A percentile compares a stretch with the other conserved stretches of the same genome.
phyloP scores from a whole-genome alignment of 257 asterid genomes.

The Primulina huaijiensis region DNA sequence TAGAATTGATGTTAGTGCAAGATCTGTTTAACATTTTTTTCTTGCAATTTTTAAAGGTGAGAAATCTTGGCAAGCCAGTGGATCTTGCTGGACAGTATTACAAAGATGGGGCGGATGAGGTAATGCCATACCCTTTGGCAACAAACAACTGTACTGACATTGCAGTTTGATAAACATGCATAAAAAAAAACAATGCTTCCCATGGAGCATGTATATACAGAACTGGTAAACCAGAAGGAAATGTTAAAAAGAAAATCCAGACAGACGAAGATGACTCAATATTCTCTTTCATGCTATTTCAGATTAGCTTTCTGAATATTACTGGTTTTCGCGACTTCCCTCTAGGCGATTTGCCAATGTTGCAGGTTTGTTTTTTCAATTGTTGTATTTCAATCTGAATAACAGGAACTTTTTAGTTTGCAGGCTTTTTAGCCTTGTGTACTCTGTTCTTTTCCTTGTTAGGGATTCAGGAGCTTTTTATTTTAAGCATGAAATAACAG shows the following conservation, averaged over 20 bases:
- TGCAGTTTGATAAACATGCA: conserved; percentile 15
- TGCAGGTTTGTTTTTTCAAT: conserved; percentile 57
- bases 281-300: conserved; percentile 26
- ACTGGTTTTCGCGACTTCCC: conserved; percentile 98
- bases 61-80: conserved; percentile 98
- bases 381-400: neutral
- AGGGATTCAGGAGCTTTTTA: neutral
- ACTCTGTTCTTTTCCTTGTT: neutral
- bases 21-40: conserved; percentile 11
- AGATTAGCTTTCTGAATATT: conserved; percentile 91
- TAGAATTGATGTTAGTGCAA: conserved; percentile 1
- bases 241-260: neutral
- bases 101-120: conserved; percentile 98
- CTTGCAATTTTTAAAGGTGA: conserved; percentile 57
- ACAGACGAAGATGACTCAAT: neutral
- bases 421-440: neutral
- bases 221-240: neutral
- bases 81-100: conserved; percentile 91
- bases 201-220: neutral
- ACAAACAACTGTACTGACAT: neutral
- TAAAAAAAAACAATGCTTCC: neutral
- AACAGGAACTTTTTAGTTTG: neutral
- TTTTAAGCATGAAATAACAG: neutral
- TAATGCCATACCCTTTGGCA: conserved; percentile 30
- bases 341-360: conserved; percentile 91